Percentiles rank a stretch among this genome's conserved stretches.
These are phyloP conservation scores for Rauvolfia tetraphylla DNA, from an alignment of 257 asterid species.

Conservation along the genomic window DNA sequence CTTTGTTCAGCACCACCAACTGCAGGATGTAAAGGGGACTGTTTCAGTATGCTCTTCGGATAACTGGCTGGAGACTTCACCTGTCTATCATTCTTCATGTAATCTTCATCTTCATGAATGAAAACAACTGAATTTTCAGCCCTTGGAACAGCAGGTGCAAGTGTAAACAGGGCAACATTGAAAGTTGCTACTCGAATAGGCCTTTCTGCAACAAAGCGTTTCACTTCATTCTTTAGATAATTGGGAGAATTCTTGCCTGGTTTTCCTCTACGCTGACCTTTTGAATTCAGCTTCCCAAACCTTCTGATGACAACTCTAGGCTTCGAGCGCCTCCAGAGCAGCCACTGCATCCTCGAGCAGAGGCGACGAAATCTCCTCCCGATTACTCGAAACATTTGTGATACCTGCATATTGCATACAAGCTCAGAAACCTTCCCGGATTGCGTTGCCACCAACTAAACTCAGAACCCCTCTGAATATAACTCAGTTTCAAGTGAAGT, in stretches of 20 bases:
- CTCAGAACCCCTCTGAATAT: background rate
- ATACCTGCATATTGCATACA: constrained; percentile 35
- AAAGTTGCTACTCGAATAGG: constrained; percentile 78
- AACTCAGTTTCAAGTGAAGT: background rate
- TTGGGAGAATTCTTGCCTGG: constrained; percentile 6
- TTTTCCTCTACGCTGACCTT: constrained; percentile 18
- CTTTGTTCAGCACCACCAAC: constrained; percentile 10
- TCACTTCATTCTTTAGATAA: constrained; percentile 9
- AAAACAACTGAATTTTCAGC: constrained; percentile 37
- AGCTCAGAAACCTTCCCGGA: constrained; percentile 29
- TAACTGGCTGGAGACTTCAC: constrained; percentile 15
- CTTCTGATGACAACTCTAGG: constrained; percentile 58
- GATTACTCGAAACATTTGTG: constrained; percentile 41
- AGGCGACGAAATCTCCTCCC: constrained; percentile 46
- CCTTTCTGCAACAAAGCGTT: constrained; percentile 13
- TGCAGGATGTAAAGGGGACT: constrained; percentile 52
- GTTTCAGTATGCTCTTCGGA: constrained; percentile 73
- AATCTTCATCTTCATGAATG: constrained; percentile 29
- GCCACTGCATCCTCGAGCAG: constrained; percentile 40
- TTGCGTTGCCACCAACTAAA: constrained; percentile 29
- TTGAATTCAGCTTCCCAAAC: constrained; percentile 42
- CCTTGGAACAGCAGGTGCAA: constrained; percentile 75
- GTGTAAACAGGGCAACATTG: constrained; percentile 86
- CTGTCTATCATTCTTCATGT: constrained; percentile 14
- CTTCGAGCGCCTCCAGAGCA: constrained; percentile 44